Conservation (phyloP, 768 basidiomycete species). For the Panus rudis region DNA sequence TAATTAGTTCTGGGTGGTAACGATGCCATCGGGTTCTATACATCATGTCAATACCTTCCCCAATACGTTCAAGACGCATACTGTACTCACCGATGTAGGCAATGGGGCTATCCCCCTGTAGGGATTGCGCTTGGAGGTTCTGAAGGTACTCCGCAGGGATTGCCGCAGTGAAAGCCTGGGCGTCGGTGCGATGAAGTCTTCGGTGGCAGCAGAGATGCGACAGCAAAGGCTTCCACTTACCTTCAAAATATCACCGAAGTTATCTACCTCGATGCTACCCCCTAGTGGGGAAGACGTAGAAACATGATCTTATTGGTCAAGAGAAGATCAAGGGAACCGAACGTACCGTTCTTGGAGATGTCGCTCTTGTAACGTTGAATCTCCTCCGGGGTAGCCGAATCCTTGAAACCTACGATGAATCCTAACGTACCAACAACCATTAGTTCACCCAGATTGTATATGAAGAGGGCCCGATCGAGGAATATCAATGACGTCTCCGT, state of each 20-base stretch:
- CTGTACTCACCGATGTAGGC: constrained; percentile 39
- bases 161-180: constrained; percentile 38
- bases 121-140: constrained; percentile 27
- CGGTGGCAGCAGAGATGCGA: neutral
- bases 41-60: neutral
- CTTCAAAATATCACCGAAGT: constrained; percentile 33
- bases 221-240: constrained; percentile 18
- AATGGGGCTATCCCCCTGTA: constrained; percentile 27
- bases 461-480: too few species aligned
- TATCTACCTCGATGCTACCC: constrained; percentile 39
- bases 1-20: constrained; percentile 31
- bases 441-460: too few species aligned
- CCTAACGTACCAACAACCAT: too few species aligned
- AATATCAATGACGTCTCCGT: too few species aligned
- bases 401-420: constrained; percentile 54
- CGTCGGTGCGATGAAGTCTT: neutral
- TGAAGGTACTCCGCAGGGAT: constrained; percentile 27
- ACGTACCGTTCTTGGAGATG: constrained; percentile 33
- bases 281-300: neutral
- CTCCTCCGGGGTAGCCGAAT: constrained; percentile 30
- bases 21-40: constrained; percentile 36
- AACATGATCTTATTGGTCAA: neutral
- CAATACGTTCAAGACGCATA: neutral
- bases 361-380: constrained; percentile 35
- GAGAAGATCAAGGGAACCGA: neutral